Conservation (phyloP, 2,329 filamentous ascomycete genomes). For the Ploettnerulaceae sp. region DNA sequence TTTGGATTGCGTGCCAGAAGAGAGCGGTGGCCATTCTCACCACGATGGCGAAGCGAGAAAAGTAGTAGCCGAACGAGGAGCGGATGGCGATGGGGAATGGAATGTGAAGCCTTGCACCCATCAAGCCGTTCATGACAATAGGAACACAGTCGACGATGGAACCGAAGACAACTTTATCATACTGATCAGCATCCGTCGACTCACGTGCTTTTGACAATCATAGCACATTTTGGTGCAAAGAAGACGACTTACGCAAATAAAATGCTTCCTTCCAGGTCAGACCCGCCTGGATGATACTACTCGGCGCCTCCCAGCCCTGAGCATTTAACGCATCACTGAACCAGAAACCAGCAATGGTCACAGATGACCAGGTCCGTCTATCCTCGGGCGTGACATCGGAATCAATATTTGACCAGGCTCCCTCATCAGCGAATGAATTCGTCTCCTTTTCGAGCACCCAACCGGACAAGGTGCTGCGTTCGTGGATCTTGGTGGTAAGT, state of each 20-base stretch:
- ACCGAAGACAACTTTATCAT: conserved; percentile 5
- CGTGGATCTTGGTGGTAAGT: not conserved
- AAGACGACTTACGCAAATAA: not conserved
- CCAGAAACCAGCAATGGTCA: conserved; percentile 40
- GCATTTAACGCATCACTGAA: conserved; percentile 39
- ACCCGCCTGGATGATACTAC: conserved; percentile 40
- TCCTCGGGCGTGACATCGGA: conserved; percentile 40
- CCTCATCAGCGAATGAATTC: conserved; percentile 1
- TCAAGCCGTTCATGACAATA: conserved; percentile 41
- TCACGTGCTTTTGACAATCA: not conserved
- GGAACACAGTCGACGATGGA: conserved; percentile 42
- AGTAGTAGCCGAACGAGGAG: conserved; percentile 43
- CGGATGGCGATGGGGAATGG: conserved; percentile 44
- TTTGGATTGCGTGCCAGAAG: conserved; percentile 47
- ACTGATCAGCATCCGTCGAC: not conserved
- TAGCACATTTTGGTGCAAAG: not conserved
- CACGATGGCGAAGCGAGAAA: conserved; percentile 39
- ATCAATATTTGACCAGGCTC: conserved; percentile 38
- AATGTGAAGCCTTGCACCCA: conserved; percentile 42
- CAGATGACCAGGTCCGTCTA: conserved; percentile 39
- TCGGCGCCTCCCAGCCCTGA: conserved; percentile 39
- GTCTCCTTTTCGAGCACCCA: not conserved
- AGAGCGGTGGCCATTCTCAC: conserved; percentile 42
- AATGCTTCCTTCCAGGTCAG: conserved; percentile 34
- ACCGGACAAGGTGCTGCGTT: not conserved